Evolutionary conservation across 805 yeast genomes (phyloP), one percentile per base, ranked within the genome.

Genomic region (Vanderwaltozyma verrucispora): DNA sequence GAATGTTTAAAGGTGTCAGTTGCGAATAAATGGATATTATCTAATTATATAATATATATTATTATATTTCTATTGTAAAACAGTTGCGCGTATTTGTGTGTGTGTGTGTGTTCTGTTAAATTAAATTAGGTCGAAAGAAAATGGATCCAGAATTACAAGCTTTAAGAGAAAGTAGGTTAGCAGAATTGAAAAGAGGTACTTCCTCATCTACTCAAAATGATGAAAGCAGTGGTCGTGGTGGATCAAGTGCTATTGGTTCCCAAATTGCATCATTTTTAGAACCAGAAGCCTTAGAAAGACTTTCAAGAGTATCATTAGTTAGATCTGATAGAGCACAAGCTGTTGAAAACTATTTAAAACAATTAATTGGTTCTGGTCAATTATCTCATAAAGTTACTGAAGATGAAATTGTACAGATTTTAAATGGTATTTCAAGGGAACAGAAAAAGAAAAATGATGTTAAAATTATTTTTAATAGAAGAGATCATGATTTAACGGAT

Each of bases 121-220:
- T n/a, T n/a, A 21, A 21, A 21, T 21, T 7, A 21, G 10, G 24
- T 7, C 6, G 10, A 16, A 17, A 17, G 16, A 20, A 21, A 12
- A 86, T 87, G 95, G 95, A 85, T 50, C 89, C 86, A 56, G 98
- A 89, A 60, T 66, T 89, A 41, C 77, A 80, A 48, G 96, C 96
- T 24, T 83, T 89, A 45, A 74, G 97, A 49, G 86, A 85, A 32
- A 96, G 96, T n/a, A 74, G 97, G 47, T 62, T 89, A 49, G 79
- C 80, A 18, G 95, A 89, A 60, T 65, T 89, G 44, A 94, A 83
- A 56, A 67, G 71, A 43, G 37, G 43, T 23, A 67, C 71, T 42
- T 38, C 43, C 23, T 38, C 39, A 13, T 38, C 55, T 49, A 36
- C 49, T 66, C 17, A 59, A 62, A 30, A 35, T 19, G 30, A 28